phyloP scores from a whole-genome alignment of 2,329 filamentous ascomycete genomes.

The Monosporascus sp. region DNA sequence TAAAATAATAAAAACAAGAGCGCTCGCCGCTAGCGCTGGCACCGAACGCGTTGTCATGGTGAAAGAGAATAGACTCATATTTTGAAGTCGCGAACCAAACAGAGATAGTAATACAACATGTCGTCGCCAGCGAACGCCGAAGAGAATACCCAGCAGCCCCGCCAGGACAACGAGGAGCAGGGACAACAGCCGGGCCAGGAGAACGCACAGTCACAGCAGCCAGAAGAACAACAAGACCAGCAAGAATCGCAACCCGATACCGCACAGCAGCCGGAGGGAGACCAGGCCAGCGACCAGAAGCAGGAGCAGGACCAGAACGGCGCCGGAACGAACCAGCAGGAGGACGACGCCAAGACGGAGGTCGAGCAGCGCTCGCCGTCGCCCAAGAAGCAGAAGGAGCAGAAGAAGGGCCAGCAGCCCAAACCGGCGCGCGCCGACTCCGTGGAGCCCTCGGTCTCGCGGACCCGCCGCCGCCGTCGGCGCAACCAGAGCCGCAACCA shows the following conservation, averaged over 20 bases:
- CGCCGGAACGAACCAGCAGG: background rate
- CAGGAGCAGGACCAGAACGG: constrained; percentile 4
- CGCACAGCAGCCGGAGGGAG: constrained; percentile 4
- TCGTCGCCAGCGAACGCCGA: constrained; percentile 10
- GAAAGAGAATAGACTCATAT: background rate
- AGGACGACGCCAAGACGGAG: constrained; percentile 11
- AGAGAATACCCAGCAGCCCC: constrained; percentile 7
- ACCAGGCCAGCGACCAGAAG: constrained; percentile 3
- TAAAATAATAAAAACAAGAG: constrained; percentile 18
- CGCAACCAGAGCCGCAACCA: constrained; percentile 19
- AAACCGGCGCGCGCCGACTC: constrained; percentile 19
- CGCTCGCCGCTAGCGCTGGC: constrained; percentile 1
- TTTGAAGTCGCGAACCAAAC: background rate
- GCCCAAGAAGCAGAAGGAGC: constrained; percentile 34
- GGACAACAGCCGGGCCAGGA: constrained; percentile 4
- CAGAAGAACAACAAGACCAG: constrained; percentile 4
- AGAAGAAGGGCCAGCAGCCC: constrained; percentile 17
- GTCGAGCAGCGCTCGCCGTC: constrained; percentile 23
- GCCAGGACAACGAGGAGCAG: constrained; percentile 7
- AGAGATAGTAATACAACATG: constrained; percentile 6
- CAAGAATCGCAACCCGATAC: constrained; percentile 2
- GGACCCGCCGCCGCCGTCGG: constrained; percentile 16
- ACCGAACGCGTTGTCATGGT: background rate
- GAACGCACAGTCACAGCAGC: no score
- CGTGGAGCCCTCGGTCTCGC: constrained; percentile 19